Conservation (phyloP, 805 yeast genomes). For the Spathaspora hagerdaliae region DNA sequence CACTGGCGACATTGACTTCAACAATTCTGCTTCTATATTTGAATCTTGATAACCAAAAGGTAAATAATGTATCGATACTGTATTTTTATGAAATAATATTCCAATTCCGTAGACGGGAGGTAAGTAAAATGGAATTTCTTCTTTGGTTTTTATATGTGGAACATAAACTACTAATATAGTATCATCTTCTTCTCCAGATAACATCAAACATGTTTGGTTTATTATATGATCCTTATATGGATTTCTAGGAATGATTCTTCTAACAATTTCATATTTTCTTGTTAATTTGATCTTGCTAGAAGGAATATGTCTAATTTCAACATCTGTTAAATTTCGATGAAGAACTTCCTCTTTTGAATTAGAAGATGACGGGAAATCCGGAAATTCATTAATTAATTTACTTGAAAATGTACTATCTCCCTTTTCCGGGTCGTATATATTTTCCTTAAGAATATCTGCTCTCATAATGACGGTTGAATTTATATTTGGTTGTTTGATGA, state of each 20-base stretch:
- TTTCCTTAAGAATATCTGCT: conserved; percentile 71
- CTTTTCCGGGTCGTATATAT: conserved; percentile 33
- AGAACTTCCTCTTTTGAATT: conserved; percentile 18
- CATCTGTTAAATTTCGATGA: conserved; percentile 32
- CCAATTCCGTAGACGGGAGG: conserved; percentile 83
- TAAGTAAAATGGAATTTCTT: conserved; percentile 80
- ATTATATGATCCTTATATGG: conserved; percentile 80
- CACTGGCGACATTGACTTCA: conserved; percentile 33
- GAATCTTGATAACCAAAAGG: conserved; percentile 43
- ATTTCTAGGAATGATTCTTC: conserved; percentile 88
- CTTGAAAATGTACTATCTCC: conserved; percentile 28
- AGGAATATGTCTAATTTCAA: conserved; percentile 26
- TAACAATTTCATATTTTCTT: conserved; percentile 54
- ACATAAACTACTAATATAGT: conserved; percentile 64
- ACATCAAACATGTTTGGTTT: conserved; percentile 75
- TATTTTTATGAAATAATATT: conserved; percentile 45
- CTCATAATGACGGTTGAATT: conserved; percentile 88
- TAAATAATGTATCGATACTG: conserved; percentile 69
- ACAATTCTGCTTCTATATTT: conserved; percentile 10
- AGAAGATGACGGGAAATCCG: conserved; percentile 28
- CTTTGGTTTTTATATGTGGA: conserved; percentile 63
- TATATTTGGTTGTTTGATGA: conserved; percentile 80
- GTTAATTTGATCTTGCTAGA: conserved; percentile 12
- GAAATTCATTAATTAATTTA: conserved; percentile 21
- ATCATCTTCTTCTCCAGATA: conserved; percentile 27